These are phyloP conservation scores for Ulota crispa DNA, from an alignment of 225 moss, liverwort and hornwort genomes.

Conservation along the genomic window DNA sequence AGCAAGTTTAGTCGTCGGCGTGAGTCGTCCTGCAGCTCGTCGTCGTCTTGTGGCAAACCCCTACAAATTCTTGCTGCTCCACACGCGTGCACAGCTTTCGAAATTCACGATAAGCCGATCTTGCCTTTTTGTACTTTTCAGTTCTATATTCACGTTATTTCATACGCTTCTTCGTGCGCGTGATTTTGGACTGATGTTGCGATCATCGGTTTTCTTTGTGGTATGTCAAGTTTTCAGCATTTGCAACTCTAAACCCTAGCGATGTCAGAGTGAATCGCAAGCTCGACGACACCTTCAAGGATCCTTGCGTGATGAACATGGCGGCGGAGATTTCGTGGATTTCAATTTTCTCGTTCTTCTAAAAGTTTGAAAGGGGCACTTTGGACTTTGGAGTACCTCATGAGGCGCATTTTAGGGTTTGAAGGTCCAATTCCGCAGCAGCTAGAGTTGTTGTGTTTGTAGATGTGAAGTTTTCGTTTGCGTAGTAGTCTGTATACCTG, in stretches of 20 bases:
- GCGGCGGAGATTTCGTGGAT: neutral
- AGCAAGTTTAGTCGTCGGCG: neutral
- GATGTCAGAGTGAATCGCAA: neutral
- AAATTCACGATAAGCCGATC: neutral
- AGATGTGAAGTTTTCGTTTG: no score
- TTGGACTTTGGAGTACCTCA: neutral
- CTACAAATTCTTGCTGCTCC: neutral
- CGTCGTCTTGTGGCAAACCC: neutral
- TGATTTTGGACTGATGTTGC: neutral
- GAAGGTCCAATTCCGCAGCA: constrained; percentile 2
- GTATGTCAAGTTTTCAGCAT: neutral
- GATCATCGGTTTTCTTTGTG: neutral
- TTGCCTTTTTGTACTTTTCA: no score
- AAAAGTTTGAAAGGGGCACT: neutral
- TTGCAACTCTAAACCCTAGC: constrained; percentile 7
- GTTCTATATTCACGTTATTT: neutral
- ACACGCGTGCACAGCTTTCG: neutral
- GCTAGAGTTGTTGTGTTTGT: neutral
- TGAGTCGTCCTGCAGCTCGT: neutral
- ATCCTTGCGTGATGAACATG: neutral
- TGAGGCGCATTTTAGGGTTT: constrained; percentile 24
- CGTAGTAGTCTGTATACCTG: no score
- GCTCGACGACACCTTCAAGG: neutral
- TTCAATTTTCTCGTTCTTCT: neutral
- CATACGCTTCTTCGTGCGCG: neutral